Percentiles rank a stretch among this genome's conserved stretches.
Conservation (phyloP, 1,139 yeast genomes). For the Yamadazyma epiphylla region DNA sequence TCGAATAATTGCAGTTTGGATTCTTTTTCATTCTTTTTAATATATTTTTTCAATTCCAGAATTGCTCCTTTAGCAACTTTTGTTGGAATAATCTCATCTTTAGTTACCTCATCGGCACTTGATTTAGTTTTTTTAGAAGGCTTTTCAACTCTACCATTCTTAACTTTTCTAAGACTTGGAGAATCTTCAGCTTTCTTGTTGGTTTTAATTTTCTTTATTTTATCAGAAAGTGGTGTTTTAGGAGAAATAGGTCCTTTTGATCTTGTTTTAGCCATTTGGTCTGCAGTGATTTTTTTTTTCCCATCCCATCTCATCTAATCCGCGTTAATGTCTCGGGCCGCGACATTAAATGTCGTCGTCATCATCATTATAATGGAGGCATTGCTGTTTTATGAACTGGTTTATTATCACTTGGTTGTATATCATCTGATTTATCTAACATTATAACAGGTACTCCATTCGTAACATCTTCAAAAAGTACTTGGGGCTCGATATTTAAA, state of each 20-base stretch:
- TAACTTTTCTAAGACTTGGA: conserved; percentile 16
- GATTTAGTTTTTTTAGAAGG: conserved; percentile 3
- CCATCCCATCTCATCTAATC: conserved; percentile 13
- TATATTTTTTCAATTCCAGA: conserved; percentile 46
- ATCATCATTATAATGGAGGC: conserved; percentile 8
- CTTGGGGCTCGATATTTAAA: conserved; percentile 25
- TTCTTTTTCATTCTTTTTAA: conserved; percentile 23
- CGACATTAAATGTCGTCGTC: conserved; percentile 1
- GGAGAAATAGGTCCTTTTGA: conserved; percentile 23
- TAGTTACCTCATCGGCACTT: conserved; percentile 3
- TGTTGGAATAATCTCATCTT: conserved; percentile 13
- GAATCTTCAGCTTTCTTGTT: conserved; percentile 17
- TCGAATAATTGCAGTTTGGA: conserved; percentile 35
- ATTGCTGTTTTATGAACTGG: conserved; percentile 11
- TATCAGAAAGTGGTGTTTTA: conserved; percentile 17
- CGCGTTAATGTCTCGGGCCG: conserved; percentile 4
- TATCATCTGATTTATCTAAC: conserved; percentile 20
- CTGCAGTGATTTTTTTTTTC: conserved; percentile 1
- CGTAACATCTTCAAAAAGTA: conserved; percentile 34
- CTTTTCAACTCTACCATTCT: conserved; percentile 12
- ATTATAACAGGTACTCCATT: conserved; percentile 39
- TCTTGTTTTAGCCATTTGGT: conserved; percentile 27
- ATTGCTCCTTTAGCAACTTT: conserved; percentile 43
- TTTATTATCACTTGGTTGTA: conserved; percentile 2
- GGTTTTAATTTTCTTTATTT: conserved; percentile 13